A percentile compares a stretch with the other conserved stretches of the same genome.
These are phyloP conservation scores for Arachis hypogaea DNA, from an alignment of 306 rosid species.

Conservation along the genomic window DNA sequence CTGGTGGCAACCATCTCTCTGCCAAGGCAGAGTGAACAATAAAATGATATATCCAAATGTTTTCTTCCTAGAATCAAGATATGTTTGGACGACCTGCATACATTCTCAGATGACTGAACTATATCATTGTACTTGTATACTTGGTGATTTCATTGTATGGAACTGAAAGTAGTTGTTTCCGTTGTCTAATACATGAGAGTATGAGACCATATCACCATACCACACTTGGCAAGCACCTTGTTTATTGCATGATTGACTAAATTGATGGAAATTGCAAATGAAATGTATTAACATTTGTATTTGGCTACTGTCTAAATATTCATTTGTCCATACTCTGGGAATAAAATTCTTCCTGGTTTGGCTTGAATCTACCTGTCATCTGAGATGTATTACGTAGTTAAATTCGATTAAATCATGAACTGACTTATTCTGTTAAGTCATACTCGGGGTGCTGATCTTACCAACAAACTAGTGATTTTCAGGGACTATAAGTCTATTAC, in stretches of 20 bases:
- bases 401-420: background rate
- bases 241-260: slow-evolving; percentile 34
- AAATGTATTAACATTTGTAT: slow-evolving; percentile 10
- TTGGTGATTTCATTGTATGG: slow-evolving; percentile 28
- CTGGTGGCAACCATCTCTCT: slow-evolving; percentile 86
- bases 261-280: slow-evolving; percentile 5
- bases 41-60: slow-evolving; percentile 9
- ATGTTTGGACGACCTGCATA: background rate
- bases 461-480: slow-evolving; percentile 5
- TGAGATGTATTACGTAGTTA: slow-evolving; percentile 12
- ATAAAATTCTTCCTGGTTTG: background rate
- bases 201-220: background rate
- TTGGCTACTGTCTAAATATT: slow-evolving; percentile 4
- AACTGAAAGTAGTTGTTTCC: slow-evolving; percentile 21
- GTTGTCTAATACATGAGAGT: slow-evolving; percentile 26
- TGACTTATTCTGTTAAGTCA: slow-evolving; percentile 7
- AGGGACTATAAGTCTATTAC: no score
- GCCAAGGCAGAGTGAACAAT: slow-evolving; percentile 63
- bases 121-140: slow-evolving; percentile 19
- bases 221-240: background rate
- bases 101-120: slow-evolving; percentile 21
- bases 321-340: slow-evolving; percentile 5
- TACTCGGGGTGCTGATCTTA: slow-evolving; percentile 3
- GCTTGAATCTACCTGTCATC: slow-evolving; percentile 13
- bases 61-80: slow-evolving; percentile 1